Evolutionary conservation across 441 rosid genomes (phyloP).

Genomic region (Gossypium gossypioides): DNA sequence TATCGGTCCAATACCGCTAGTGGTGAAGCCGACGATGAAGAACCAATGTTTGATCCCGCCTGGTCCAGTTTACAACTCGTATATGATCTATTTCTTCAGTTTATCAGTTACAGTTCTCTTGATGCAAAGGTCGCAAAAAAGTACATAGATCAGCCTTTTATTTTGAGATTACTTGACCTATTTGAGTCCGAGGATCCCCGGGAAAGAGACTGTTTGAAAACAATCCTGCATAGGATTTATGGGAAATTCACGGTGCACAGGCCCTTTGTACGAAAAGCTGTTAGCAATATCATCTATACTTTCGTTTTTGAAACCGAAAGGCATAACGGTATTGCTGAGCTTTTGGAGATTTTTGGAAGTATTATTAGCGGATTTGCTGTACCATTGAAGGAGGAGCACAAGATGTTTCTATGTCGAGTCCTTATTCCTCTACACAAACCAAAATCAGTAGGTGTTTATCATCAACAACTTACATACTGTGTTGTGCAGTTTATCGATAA

Average conservation of each 20-base stretch:
- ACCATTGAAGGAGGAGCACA: constrained; percentile 73
- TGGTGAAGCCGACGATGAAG: constrained; percentile 61
- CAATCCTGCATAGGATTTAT: constrained; percentile 54
- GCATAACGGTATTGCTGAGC: constrained; percentile 62
- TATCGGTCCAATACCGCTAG: constrained; percentile 28
- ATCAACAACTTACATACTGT: constrained; percentile 63
- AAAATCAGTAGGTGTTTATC: constrained; percentile 52
- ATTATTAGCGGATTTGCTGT: constrained; percentile 66
- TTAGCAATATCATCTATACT: constrained; percentile 53
- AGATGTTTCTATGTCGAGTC: constrained; percentile 46
- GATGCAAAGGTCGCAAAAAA: constrained; percentile 62
- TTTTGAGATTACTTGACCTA: constrained; percentile 51
- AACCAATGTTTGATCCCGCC: constrained; percentile 65
- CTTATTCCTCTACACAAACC: constrained; percentile 73
- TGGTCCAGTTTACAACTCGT: constrained; percentile 65
- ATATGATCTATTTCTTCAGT: constrained; percentile 52
- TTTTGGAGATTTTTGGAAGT: constrained; percentile 72
- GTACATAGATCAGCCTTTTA: constrained; percentile 51
- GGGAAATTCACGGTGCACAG: constrained; percentile 68
- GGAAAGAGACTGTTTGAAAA: constrained; percentile 66
- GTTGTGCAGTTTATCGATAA: constrained; percentile 59
- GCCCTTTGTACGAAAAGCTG: constrained; percentile 53
- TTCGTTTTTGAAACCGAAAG: constrained; percentile 64
- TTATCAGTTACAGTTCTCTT: constrained; percentile 36
- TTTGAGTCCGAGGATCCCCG: constrained; percentile 72